Evolutionary conservation across 805 yeast genomes (phyloP).

Genomic region (Candida sanyiensis): DNA sequence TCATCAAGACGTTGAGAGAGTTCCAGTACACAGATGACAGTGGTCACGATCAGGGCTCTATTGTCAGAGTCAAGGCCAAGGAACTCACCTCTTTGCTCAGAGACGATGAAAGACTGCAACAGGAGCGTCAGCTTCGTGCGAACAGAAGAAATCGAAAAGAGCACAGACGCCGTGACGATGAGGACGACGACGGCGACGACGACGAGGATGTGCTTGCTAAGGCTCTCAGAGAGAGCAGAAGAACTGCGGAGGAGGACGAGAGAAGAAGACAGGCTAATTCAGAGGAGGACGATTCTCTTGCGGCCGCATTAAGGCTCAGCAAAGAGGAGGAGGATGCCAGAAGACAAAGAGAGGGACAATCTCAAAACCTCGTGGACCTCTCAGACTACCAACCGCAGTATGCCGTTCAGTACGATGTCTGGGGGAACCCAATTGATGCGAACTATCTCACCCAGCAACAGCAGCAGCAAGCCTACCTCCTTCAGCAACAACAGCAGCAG

Average conservation of each 20-base stretch:
- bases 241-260: constrained; percentile 82
- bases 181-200: constrained; percentile 33
- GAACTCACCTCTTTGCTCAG: constrained; percentile 74
- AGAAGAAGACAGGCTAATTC: constrained; percentile 44
- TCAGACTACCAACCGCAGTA: constrained; percentile 35
- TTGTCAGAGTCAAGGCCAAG: constrained; percentile 83
- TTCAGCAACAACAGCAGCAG: constrained; percentile 22
- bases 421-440: constrained; percentile 27
- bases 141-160: constrained; percentile 33
- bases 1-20: constrained; percentile 85
- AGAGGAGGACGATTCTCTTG: constrained; percentile 44
- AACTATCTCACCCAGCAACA: constrained; percentile 17
- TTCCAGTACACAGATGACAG: constrained; percentile 76
- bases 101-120: constrained; percentile 74
- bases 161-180: constrained; percentile 27
- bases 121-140: constrained; percentile 50
- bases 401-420: constrained; percentile 23
- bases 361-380: constrained; percentile 47
- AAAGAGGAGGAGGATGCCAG: constrained; percentile 73
- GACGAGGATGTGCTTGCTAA: constrained; percentile 71
- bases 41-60: constrained; percentile 81
- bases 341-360: constrained; percentile 38
- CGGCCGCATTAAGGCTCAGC: constrained; percentile 63
- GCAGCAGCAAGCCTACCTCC: constrained; percentile 38
- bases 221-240: constrained; percentile 74